Conservation (phyloP, 164 flowering plant species). For the Kalanchoe fedtschenkoi region DNA sequence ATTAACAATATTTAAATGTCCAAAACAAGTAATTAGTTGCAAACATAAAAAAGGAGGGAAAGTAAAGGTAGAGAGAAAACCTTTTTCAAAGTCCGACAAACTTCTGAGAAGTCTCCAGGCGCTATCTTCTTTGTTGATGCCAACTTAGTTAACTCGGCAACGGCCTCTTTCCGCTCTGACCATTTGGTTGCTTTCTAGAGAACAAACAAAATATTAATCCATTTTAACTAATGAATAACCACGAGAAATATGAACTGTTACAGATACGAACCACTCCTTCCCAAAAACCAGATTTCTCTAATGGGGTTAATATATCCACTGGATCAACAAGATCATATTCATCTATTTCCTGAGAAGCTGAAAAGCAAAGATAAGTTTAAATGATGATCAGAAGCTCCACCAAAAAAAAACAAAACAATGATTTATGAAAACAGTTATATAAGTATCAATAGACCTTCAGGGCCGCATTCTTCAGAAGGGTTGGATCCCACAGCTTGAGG, state of each 20-base stretch:
- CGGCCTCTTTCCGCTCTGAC: constrained; percentile 96
- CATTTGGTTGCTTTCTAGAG: constrained; percentile 91
- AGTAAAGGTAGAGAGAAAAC: constrained; percentile 19
- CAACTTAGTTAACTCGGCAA: constrained; percentile 85
- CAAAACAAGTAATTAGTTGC: neutral
- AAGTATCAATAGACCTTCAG: constrained; percentile 42
- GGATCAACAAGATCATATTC: constrained; percentile 98
- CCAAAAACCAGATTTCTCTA: constrained; percentile 98
- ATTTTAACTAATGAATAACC: neutral
- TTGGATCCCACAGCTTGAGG: constrained; percentile 60
- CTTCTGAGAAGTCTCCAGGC: constrained; percentile 92
- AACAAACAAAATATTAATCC: neutral
- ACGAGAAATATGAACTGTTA: neutral
- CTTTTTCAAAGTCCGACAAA: constrained; percentile 87
- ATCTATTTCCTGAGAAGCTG: constrained; percentile 92
- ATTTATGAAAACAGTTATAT: neutral
- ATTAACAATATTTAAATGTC: too few species aligned
- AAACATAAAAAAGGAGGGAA: neutral
- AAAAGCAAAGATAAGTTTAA: neutral
- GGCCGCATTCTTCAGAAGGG: constrained; percentile 54
- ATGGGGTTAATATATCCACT: constrained; percentile 84
- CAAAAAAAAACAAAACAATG: neutral
- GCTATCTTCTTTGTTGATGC: constrained; percentile 88
- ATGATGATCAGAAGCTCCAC: neutral
- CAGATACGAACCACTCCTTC: constrained; percentile 84